Evolutionary conservation across 257 asterid species (phyloP).

Genomic region (Fraxinus anomala): DNA sequence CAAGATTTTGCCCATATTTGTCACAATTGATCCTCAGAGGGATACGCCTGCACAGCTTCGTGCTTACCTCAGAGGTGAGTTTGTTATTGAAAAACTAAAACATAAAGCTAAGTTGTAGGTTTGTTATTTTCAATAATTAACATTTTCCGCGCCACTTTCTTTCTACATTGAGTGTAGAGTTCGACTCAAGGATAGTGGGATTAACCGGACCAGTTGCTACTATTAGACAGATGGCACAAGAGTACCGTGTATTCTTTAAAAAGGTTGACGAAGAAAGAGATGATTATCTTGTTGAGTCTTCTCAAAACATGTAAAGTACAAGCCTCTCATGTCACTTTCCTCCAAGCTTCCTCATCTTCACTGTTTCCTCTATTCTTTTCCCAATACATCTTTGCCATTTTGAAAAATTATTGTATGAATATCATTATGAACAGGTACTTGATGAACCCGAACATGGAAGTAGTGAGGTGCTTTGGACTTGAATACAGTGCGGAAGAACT

Average conservation of each 20-base stretch:
- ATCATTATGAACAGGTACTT: constrained; percentile 60
- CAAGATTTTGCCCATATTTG: constrained; percentile 82
- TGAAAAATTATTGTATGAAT: neutral
- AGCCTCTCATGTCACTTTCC: neutral
- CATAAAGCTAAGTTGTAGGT: too few species aligned
- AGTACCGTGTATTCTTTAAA: constrained; percentile 77
- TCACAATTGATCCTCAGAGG: constrained; percentile 94
- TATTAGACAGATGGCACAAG: constrained; percentile 91
- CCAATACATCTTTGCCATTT: neutral
- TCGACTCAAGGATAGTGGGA: constrained; percentile 74
- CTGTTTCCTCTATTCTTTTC: too few species aligned
- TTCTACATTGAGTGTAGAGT: constrained; percentile 53
- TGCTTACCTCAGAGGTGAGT: constrained; percentile 56
- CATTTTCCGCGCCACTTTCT: neutral
- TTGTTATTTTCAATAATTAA: constrained; percentile 12
- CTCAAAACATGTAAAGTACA: constrained; percentile 70
- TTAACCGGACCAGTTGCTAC: constrained; percentile 79
- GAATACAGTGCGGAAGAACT: constrained; percentile 73
- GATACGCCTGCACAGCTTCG: constrained; percentile 85
- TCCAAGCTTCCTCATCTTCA: too few species aligned
- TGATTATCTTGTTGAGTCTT: constrained; percentile 86
- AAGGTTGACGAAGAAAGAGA: constrained; percentile 82
- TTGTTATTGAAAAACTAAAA: neutral
- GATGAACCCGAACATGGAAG: constrained; percentile 78
- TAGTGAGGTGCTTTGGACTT: constrained; percentile 74